Base-by-base conservation (phyloP, 2,329 filamentous ascomycete species). In the Trichoderma koningiopsis region DNA sequence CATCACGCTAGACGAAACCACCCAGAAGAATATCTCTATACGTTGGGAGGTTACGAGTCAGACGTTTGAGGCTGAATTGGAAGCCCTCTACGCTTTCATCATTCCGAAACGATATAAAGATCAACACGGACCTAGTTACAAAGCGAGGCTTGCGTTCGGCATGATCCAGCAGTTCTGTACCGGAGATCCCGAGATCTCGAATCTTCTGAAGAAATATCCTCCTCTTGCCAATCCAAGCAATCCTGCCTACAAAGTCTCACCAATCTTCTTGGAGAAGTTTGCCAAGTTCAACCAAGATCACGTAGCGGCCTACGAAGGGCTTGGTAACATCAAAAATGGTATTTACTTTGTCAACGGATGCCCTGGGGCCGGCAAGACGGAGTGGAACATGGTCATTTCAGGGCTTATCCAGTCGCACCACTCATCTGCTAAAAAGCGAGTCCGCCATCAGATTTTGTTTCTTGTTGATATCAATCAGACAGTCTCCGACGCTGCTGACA, bases 401-500 rank as follows among this genome's bases (percentile, higher is more conserved):
- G 80, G 79, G 0, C 73, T 83, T 22, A 79, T 81, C 10, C 78
- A 79, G 52, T 76, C 75, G 16, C 53, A 79, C 76, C 55, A 73
- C 67, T 24, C 74, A 72, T 11, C 74, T 73, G 31, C 72, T 68
- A 4, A 69, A 2, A 74, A 71, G n/a, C 71, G 72, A 16, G 68
- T 70, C 16, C 72, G 70, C 10, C 77, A 68, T 6, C 82, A 78
- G 7, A 78, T 85, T 13, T 74, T 85, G 0, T 85, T 84, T 60
- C 73, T 85, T 0, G 76, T 85, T 1, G 83, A 85, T 64, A 81
- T 85, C 65, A 85, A 85, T 72, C 80, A 82, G 55, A 81, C 83
- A 0, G 78, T 83, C 0, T 82, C 84, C 47, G 82, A 84, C 57
- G 81, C 81, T 0, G 83, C 82, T 0, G 78, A 80, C 64, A 79